Base-by-base conservation (phyloP, 306 rosid genomes). In the Lablab purpureus region DNA sequence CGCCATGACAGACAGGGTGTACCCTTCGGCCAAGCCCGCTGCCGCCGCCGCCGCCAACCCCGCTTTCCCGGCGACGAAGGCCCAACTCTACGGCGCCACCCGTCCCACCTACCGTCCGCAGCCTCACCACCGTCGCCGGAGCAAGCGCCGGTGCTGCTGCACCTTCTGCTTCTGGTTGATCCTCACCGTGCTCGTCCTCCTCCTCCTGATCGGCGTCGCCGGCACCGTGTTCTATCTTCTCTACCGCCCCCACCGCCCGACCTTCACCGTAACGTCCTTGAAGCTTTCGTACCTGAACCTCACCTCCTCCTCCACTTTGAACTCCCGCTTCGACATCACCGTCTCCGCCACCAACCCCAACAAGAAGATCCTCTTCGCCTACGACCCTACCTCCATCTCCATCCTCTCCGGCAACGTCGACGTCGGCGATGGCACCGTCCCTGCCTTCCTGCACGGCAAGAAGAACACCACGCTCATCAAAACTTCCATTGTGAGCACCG, bases 81-180 rank as follows among this genome's bases (percentile, higher is more conserved):
- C 94, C 3, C 97, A 94, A 74, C 94, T 86, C 60, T 94, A 94
- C 83, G 93, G 97, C 73, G 89, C 86, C 82, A 74, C 82, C 21
- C 93, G 97, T 15, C 97, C 97, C 0, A 59, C 97, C 59, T 94
- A 89, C 88, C 97, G 91, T 46, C 97, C 97, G 2, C 92, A 92
- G 67, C 84, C 97, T 11, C 84, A 78, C 43, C 88, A 59, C 81
- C 85, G 86, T 72, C 84, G 86, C 49, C 90, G 94, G 36, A 92
- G 87, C 84, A 81, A 83, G 49, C 92, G 94, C 7, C 67, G 91
- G 7, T 78, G 90, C 85, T 94, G 88, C 84, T 92, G 97, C 88
- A 80, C 89, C 21, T 82, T 85, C 80, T 94, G 84, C 80, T 82
- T 89, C 84, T 92, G 97, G 93, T 58, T 88, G 13, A 80, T 88